phyloP scores from a whole-genome alignment of 108 stramenopile genomes.

The Cyclotella baltica region DNA sequence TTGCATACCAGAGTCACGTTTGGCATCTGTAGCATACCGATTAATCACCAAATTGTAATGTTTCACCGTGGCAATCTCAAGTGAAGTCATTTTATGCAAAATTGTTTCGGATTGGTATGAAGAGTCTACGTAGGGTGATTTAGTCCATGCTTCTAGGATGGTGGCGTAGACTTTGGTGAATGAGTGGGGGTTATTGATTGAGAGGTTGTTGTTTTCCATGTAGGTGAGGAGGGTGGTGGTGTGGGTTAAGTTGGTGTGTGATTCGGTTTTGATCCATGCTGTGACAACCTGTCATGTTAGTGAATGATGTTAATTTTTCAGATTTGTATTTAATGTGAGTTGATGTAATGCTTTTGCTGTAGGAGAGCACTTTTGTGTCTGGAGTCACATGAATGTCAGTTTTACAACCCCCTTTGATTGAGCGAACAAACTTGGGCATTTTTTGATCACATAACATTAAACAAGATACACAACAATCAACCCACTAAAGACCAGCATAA shows the following conservation, averaged over 20 bases:
- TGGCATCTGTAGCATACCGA: constrained; percentile 32
- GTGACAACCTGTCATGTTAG: constrained; percentile 20
- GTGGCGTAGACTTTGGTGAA: constrained; percentile 28
- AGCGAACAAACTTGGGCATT: too few relatives aligned
- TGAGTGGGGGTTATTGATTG: not conserved
- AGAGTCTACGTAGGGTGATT: constrained; percentile 28
- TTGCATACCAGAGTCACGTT: constrained; percentile 25
- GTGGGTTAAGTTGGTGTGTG: constrained; percentile 20
- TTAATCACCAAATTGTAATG: constrained; percentile 51
- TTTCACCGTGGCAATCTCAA: constrained; percentile 15
- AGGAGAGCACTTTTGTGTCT: too few relatives aligned
- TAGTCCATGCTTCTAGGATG: constrained; percentile 37
- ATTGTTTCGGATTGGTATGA: constrained; percentile 35
- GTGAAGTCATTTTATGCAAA: constrained; percentile 25
- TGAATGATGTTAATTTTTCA: not conserved
- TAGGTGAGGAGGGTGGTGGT: constrained; percentile 30
- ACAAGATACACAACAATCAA: too few relatives aligned
- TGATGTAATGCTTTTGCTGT: too few relatives aligned
- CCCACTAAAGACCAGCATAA: too few relatives aligned
- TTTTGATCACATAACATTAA: not conserved
- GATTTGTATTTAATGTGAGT: not conserved
- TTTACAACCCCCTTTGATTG: too few relatives aligned
- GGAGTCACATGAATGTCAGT: too few relatives aligned
- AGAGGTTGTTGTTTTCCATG: constrained; percentile 28
- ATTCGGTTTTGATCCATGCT: constrained; percentile 29